Conservation (phyloP, 345 rosid genomes). For the Arabidopsis suecica region DNA sequence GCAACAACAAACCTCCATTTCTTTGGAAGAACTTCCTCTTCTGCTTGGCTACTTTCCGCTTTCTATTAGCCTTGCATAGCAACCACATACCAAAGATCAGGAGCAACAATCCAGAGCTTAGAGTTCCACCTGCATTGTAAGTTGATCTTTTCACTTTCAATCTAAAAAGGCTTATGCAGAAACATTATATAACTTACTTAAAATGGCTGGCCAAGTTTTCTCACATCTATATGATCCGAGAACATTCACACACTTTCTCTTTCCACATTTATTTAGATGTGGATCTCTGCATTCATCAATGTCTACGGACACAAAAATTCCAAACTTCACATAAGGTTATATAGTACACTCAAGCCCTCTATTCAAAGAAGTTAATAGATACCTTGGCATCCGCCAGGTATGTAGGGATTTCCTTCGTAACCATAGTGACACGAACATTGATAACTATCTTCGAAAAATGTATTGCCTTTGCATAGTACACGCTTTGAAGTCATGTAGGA, state of each 20-base stretch:
- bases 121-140: slow-evolving; percentile 30
- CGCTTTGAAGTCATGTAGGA: neutral
- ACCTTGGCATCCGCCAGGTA: slow-evolving; percentile 46
- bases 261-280: neutral
- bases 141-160: slow-evolving; percentile 1
- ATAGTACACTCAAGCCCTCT: too few species aligned
- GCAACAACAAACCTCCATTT: slow-evolving; percentile 47
- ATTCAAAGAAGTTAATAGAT: neutral
- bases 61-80: slow-evolving; percentile 12
- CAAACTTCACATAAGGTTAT: neutral
- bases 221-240: slow-evolving; percentile 29
- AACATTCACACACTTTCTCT: slow-evolving; percentile 15
- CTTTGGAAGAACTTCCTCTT: slow-evolving; percentile 39
- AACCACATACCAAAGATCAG: slow-evolving; percentile 2
- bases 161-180: neutral
- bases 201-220: slow-evolving; percentile 29
- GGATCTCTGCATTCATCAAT: slow-evolving; percentile 27
- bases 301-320: slow-evolving; percentile 11
- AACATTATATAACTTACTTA: neutral
- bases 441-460: neutral
- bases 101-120: slow-evolving; percentile 29
- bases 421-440: slow-evolving; percentile 41
- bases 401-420: slow-evolving; percentile 49
- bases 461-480: neutral
- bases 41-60: slow-evolving; percentile 16